Percentiles rank a stretch among this genome's conserved stretches.
Evolutionary conservation across 176 grass and related monocot species (phyloP).

Genomic region (Aegilops umbellulata): DNA sequence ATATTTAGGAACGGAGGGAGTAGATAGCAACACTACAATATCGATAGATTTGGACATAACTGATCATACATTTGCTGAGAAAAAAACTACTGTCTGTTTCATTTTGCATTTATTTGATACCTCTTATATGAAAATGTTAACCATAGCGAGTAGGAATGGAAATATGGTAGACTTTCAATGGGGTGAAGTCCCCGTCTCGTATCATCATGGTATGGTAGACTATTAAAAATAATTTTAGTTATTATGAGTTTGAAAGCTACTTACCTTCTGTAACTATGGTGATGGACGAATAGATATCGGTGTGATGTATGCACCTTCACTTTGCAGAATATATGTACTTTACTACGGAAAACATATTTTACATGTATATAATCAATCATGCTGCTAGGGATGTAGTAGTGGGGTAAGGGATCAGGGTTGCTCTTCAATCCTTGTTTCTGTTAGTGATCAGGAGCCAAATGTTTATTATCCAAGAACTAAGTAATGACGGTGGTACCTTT

Average conservation of each 20-base stretch:
- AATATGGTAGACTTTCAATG: not conserved
- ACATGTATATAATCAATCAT: not conserved
- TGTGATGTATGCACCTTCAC: not conserved
- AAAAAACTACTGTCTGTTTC: not conserved
- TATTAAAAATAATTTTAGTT: not conserved
- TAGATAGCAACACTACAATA: not conserved
- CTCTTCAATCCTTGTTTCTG: not conserved
- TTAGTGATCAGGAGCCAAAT: not conserved
- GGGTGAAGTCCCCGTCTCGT: not conserved
- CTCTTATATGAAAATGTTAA: not conserved
- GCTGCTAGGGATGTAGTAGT: not conserved
- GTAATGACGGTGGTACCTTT: not conserved
- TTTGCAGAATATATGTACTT: not conserved
- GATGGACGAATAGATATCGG: not conserved
- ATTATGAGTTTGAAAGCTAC: not conserved
- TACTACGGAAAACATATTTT: not conserved
- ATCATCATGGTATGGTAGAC: not conserved
- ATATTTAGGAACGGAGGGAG: too few relatives aligned
- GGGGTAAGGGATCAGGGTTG: not conserved
- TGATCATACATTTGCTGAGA: constrained; percentile 1
- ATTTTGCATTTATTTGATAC: constrained; percentile 4
- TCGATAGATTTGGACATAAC: not conserved
- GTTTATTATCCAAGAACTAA: not conserved
- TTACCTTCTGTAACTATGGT: not conserved
- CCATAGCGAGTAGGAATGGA: not conserved